Percentiles rank a stretch among this genome's conserved stretches.
phyloP scores from a whole-genome alignment of 768 basidiomycete species.

The Collybia nuda region DNA sequence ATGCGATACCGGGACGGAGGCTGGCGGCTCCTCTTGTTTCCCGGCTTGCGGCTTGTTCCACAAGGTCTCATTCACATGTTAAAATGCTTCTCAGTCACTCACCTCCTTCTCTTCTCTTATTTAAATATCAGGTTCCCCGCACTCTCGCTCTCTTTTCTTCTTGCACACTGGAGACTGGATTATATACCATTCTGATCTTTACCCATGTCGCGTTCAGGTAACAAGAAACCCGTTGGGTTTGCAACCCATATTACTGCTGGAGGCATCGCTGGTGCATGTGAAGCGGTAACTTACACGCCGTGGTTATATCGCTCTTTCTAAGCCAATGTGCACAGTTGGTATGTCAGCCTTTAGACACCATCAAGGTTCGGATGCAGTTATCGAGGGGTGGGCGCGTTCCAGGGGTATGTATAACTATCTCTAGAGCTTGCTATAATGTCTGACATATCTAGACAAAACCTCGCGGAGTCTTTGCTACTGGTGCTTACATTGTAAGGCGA shows the following conservation, averaged over 20 bases:
- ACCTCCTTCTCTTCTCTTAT: background rate
- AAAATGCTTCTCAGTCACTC: background rate
- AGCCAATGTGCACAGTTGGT: conserved; percentile 43
- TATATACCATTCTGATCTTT: background rate
- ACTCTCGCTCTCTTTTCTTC: conserved; percentile 1
- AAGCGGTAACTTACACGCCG: conserved; percentile 57
- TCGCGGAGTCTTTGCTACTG: conserved; percentile 91
- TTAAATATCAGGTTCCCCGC: too few relatives aligned
- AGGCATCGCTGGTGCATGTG: conserved; percentile 90
- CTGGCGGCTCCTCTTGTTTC: conserved; percentile 3
- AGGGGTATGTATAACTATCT: conserved; percentile 63
- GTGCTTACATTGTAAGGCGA: conserved; percentile 78
- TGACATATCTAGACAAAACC: conserved; percentile 70
- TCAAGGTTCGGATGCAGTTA: conserved; percentile 99
- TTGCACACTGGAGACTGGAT: conserved; percentile 8
- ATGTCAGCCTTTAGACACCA: conserved; percentile 96
- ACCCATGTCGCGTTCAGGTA: conserved; percentile 52
- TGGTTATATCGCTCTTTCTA: background rate
- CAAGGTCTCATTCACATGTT: conserved; percentile 22
- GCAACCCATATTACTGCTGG: conserved; percentile 93
- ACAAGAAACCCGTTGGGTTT: conserved; percentile 80
- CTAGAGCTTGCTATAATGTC: background rate
- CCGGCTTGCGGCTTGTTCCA: conserved; percentile 19
- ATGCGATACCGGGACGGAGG: conserved; percentile 9
- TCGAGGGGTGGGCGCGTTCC: conserved; percentile 73